Base-by-base conservation (phyloP, 1,284 basidiomycete species). In the Papiliotrema terrestris region DNA sequence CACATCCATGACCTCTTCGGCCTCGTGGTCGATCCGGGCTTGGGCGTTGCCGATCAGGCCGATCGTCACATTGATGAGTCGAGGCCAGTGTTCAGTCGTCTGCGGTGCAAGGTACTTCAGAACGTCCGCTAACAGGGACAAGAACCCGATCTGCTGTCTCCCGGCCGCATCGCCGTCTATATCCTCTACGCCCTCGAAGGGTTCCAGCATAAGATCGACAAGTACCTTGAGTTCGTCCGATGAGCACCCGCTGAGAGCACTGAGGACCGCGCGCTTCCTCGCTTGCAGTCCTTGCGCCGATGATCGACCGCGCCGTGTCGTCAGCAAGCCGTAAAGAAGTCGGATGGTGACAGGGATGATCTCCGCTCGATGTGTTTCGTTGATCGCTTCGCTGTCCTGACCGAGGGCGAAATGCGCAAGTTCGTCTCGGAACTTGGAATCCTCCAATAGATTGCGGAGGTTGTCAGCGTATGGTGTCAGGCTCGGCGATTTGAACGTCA, bases 171-270 rank as follows among this genome's bases (percentile, higher is more conserved):
- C 46, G 8, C 2, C 13, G 0, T 64, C 71, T 1, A 59, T 39
- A 26, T 26, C 47, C 14, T 47, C 29, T 11, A 25, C 39, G 6
- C 2, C 23, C 17, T 44, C 26, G 60, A 96, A 83, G 0, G 91
- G 87, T 50, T 82, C 82, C n/a, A 98, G 76, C 92, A 98, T 98
- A 49, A 98, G 80, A 61, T 93, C 86, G 20, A 96, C 84, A 0
- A 98, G 80, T 0, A 91, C 79, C 1, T 79, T 78, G 8, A 98
- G 81, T 70, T 98, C 95, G 8, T 83, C 80, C 36, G 87, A 80
- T 0, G 81, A 80, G 65, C 89, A 92, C 1, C 84, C 84, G 2
- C 81, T 84, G 15, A 98, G 79, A 1, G 87, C 78, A 15, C 83
- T 79, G 22, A 98, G 79, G 13, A 98, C 85, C 1, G 92, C 90